A percentile compares a stretch with the other conserved stretches of the same genome.
Conservation (phyloP, 768 basidiomycete genomes). For the Xerocomus spinulosus region DNA sequence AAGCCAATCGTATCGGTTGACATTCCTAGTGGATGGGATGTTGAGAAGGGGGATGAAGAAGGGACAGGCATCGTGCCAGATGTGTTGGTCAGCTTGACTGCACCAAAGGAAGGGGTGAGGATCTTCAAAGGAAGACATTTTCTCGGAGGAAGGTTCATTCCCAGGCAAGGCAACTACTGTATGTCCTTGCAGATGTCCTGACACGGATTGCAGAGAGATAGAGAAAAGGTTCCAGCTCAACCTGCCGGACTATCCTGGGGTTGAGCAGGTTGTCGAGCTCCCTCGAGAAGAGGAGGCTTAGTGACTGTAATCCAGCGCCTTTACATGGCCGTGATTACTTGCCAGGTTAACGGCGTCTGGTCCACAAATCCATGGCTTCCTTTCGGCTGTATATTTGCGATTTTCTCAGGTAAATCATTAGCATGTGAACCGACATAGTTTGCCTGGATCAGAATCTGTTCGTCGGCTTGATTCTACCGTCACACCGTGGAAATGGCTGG, state of each 20-base stretch:
- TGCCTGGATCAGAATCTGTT: too few species aligned
- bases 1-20: slow-evolving; percentile 92
- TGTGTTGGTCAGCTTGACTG: slow-evolving; percentile 86
- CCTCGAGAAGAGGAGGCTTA: slow-evolving; percentile 8
- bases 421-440: too few species aligned
- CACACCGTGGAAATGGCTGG: too few species aligned
- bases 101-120: slow-evolving; percentile 85
- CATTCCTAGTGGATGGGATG: slow-evolving; percentile 96
- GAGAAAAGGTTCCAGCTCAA: slow-evolving; percentile 74
- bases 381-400: too few species aligned
- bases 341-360: too few species aligned
- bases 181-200: background rate
- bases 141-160: slow-evolving; percentile 90
- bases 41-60: slow-evolving; percentile 67
- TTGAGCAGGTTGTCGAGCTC: slow-evolving; percentile 83
- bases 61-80: slow-evolving; percentile 61
- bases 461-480: too few species aligned
- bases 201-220: slow-evolving; percentile 46
- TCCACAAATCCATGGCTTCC: too few species aligned
- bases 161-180: slow-evolving; percentile 54
- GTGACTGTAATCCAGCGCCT: slow-evolving; percentile 1
- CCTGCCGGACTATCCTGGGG: slow-evolving; percentile 75
- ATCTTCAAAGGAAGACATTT: slow-evolving; percentile 81
- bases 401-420: too few species aligned
- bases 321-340: too few species aligned